phyloP scores from a whole-genome alignment of 139 green algal genomes.

The Chloropicon primus region DNA sequence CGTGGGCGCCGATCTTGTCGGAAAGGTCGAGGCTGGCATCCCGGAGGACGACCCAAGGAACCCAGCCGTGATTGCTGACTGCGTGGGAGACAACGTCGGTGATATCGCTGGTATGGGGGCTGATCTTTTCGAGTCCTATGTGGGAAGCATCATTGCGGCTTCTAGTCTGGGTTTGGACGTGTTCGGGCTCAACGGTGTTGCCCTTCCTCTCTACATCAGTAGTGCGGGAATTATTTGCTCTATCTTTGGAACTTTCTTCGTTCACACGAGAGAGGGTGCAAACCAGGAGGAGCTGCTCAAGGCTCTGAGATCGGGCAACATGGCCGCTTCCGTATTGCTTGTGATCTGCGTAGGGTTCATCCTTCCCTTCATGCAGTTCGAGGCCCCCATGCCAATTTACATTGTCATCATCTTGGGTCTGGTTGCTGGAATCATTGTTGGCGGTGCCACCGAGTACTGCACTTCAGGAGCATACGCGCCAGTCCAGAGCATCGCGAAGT shows the following conservation, averaged over 20 bases:
- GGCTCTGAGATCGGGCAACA: neutral
- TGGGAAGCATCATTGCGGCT: conserved; percentile 2
- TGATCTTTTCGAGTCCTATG: neutral
- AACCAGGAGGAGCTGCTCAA: neutral
- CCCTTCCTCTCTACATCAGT: conserved; percentile 1
- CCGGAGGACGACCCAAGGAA: neutral
- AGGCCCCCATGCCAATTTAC: conserved; percentile 8
- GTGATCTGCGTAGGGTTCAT: neutral
- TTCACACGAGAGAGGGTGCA: neutral
- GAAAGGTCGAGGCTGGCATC: neutral
- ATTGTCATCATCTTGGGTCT: conserved; percentile 29
- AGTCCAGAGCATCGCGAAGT: neutral
- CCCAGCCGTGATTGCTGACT: neutral
- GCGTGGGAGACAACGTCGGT: neutral
- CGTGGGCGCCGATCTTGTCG: neutral
- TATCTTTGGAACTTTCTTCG: neutral
- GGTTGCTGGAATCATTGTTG: conserved; percentile 23
- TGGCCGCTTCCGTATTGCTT: neutral
- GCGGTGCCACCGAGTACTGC: conserved; percentile 30
- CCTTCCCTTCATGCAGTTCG: conserved; percentile 7
- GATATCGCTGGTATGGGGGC: neutral
- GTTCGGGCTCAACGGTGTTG: conserved; percentile 3
- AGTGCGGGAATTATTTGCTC: neutral
- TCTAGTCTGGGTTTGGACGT: conserved; percentile 4
- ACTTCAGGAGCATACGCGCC: conserved; percentile 19